These are phyloP conservation scores for Aspergillus arachidicola DNA, from an alignment of 2,329 filamentous ascomycete species.

Conservation along the genomic window DNA sequence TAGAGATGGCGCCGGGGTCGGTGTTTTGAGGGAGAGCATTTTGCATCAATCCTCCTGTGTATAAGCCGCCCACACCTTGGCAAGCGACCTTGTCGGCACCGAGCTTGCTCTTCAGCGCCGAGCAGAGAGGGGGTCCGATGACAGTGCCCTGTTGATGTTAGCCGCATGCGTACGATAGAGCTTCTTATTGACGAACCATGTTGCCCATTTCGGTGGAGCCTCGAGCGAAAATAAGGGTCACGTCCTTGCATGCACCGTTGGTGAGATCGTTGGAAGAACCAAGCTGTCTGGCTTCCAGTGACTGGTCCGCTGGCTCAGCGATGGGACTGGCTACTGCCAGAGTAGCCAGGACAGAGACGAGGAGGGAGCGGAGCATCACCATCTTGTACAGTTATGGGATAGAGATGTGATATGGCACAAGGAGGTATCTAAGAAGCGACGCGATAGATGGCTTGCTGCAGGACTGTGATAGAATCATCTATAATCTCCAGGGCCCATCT, in stretches of 20 bases:
- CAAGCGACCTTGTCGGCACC: slow-evolving; percentile 34
- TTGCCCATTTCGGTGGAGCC: slow-evolving; percentile 46
- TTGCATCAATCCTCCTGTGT: slow-evolving; percentile 38
- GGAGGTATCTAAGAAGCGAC: neutral
- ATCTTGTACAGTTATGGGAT: slow-evolving; percentile 9
- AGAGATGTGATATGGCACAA: neutral
- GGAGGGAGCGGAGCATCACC: slow-evolving; percentile 14
- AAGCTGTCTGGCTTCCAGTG: slow-evolving; percentile 16
- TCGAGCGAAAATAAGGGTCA: slow-evolving; percentile 46
- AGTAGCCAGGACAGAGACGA: slow-evolving; percentile 17
- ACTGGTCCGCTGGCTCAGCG: neutral
- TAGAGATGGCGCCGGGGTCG: slow-evolving; percentile 37
- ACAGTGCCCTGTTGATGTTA: slow-evolving; percentile 28
- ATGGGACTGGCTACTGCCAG: slow-evolving; percentile 20
- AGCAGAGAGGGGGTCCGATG: slow-evolving; percentile 33
- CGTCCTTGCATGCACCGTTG: slow-evolving; percentile 36
- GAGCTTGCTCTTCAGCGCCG: slow-evolving; percentile 25
- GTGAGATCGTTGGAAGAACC: slow-evolving; percentile 40
- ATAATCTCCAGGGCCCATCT: neutral
- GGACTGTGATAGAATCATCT: neutral
- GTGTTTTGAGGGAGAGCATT: slow-evolving; percentile 47
- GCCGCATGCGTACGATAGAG: neutral
- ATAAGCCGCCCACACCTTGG: slow-evolving; percentile 50
- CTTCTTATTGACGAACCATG: slow-evolving; percentile 27
- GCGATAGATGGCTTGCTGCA: neutral